Evolutionary conservation across 164 flowering plant species (phyloP).

Genomic region (Sextonia rubra): DNA sequence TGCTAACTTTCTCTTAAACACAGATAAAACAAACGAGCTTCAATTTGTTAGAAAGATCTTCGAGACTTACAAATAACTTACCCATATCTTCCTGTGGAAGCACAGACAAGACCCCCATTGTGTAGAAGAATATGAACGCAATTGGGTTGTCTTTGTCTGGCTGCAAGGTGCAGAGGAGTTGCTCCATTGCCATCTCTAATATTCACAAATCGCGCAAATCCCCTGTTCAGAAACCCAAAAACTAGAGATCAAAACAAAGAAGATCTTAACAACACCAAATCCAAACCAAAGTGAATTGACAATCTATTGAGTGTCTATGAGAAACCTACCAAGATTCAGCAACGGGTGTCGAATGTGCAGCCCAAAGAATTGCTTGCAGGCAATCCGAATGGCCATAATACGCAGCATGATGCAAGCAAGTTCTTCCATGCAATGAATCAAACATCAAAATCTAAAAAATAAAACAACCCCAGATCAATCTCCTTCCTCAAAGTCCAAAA

Average conservation of each 20-base stretch:
- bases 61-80: slow-evolving; percentile 19
- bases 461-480: slow-evolving; percentile 5
- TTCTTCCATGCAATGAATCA: slow-evolving; percentile 76
- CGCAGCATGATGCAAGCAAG: slow-evolving; percentile 93
- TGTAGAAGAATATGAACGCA: slow-evolving; percentile 78
- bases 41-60: neutral
- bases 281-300: neutral
- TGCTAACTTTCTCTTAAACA: neutral
- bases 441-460: slow-evolving; percentile 66
- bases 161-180: slow-evolving; percentile 89
- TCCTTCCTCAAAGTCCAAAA: neutral
- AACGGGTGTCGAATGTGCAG: slow-evolving; percentile 71
- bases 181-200: slow-evolving; percentile 89
- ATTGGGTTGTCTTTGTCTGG: slow-evolving; percentile 74
- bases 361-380: slow-evolving; percentile 71
- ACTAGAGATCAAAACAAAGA: neutral
- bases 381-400: slow-evolving; percentile 90
- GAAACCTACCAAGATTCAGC: slow-evolving; percentile 73
- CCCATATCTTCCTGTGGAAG: slow-evolving; percentile 87
- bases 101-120: slow-evolving; percentile 87
- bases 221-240: slow-evolving; percentile 45
- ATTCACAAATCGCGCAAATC: slow-evolving; percentile 89
- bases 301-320: neutral
- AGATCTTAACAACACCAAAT: neutral
- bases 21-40: neutral